Conservation (phyloP, 768 basidiomycete genomes). For the Sistotremastrum niveocremeum region DNA sequence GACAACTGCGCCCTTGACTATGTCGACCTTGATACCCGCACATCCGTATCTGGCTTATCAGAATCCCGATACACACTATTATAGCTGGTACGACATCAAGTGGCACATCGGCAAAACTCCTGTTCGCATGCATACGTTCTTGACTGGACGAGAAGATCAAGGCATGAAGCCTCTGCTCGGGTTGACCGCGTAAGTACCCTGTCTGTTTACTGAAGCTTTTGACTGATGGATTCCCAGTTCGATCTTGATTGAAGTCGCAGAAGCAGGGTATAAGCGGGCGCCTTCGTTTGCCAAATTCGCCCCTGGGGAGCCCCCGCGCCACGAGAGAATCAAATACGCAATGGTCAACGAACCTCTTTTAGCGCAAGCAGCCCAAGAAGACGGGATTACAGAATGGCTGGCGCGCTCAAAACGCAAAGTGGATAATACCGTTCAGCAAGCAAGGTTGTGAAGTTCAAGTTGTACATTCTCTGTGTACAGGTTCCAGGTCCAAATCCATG, state of each 20-base stretch:
- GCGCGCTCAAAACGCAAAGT: too few species aligned
- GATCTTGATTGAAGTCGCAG: slow-evolving; percentile 38
- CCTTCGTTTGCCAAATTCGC: slow-evolving; percentile 35
- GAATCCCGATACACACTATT: slow-evolving; percentile 31
- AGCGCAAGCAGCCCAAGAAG: too few species aligned
- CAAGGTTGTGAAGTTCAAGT: too few species aligned
- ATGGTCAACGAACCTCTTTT: slow-evolving; percentile 9
- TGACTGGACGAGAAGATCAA: slow-evolving; percentile 74
- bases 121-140: slow-evolving; percentile 60
- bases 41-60: slow-evolving; percentile 11
- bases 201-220: background rate
- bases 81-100: slow-evolving; percentile 44
- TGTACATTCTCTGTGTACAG: too few species aligned
- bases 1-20: slow-evolving; percentile 37
- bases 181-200: slow-evolving; percentile 61
- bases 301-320: slow-evolving; percentile 25
- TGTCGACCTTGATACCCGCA: slow-evolving; percentile 6
- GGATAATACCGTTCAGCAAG: too few species aligned
- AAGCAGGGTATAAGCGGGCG: slow-evolving; percentile 30
- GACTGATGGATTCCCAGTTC: slow-evolving; percentile 18
- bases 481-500: too few species aligned
- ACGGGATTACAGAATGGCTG: too few species aligned
- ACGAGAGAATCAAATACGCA: slow-evolving; percentile 30
- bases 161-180: slow-evolving; percentile 86
- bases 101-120: slow-evolving; percentile 24